Base-by-base conservation (phyloP, 345 rosid species). In the Arabidopsis arenosa region DNA sequence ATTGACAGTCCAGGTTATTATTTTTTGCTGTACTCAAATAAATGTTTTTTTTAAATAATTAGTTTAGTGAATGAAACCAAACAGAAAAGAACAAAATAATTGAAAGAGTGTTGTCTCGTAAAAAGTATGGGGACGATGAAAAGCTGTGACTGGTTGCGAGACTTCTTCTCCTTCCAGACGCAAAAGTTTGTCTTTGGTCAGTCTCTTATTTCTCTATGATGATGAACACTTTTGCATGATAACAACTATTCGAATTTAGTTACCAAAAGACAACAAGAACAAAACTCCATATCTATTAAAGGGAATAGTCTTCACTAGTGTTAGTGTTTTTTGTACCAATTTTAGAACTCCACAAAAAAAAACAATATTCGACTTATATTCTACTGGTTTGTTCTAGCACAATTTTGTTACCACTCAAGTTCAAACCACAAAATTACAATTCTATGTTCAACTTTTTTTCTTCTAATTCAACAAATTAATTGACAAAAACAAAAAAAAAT, bases 11-110 rank as follows among this genome's bases (percentile, higher is more conserved):
- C 61, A 62, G 48, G 40, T 64, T 15, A 52, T 30, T 4, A 5
- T 52, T 60, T 45, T 28, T 51, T 23, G 5, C 47, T 75, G 63
- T 68, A 40, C 68, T 0, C 11, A 41, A 59, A 10, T 66, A 45
- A 33, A 28, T 47, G 4, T 2, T 28, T 28, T 49, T 43, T 17
- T n/a, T 15, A n/a, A 9, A 33, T 51, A 51, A 59, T 48, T 39
- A 40, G 67, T 58, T 6, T 0, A 45, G 18, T 7, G 45, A 63
- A 55, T 76, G 21, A 57, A 76, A 70, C 75, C 74, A 63, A 70
- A 63, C 65, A 70, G 80, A 76, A 76, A 63, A 70, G 12, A 70
- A 76, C 80, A 76, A 76, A 45, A 69, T 5, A 17, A 70, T n/a
- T 76, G 75, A 63, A 70, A 21, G 63, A 76, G 65, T 63, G 66